phyloP scores from a whole-genome alignment of 2,329 filamentous ascomycete genomes.

The Bipolaris victoriae region DNA sequence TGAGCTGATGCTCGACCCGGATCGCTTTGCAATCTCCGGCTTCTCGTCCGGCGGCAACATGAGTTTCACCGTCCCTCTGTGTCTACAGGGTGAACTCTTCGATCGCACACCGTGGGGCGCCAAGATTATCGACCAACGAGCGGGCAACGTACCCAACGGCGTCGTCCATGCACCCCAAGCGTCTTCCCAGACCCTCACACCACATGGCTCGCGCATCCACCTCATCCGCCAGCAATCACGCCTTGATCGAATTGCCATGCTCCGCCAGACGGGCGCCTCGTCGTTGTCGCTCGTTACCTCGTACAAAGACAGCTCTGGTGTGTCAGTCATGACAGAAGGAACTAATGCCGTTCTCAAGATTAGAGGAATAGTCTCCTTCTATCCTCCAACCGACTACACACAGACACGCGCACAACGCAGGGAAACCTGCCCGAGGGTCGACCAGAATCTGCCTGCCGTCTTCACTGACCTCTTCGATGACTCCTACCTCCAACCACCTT shows the following conservation, averaged over 20 bases:
- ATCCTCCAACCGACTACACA: slow-evolving; percentile 68
- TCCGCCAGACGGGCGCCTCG: slow-evolving; percentile 43
- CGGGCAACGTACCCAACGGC: slow-evolving; percentile 35
- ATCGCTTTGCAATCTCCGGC: slow-evolving; percentile 64
- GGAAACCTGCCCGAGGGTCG: slow-evolving; percentile 60
- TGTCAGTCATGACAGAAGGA: slow-evolving; percentile 41
- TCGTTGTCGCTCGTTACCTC: slow-evolving; percentile 46
- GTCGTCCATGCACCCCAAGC: slow-evolving; percentile 25
- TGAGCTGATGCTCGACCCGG: slow-evolving; percentile 63
- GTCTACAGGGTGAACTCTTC: slow-evolving; percentile 58
- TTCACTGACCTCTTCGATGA: slow-evolving; percentile 61
- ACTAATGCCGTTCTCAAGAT: slow-evolving; percentile 54
- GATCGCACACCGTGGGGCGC: slow-evolving; percentile 38
- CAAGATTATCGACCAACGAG: slow-evolving; percentile 37
- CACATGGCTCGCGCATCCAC: slow-evolving; percentile 43
- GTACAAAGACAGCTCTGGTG: slow-evolving; percentile 44
- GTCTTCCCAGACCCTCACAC: slow-evolving; percentile 21
- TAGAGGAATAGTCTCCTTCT: slow-evolving; percentile 65
- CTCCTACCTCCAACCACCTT: slow-evolving; percentile 56
- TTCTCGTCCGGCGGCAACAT: slow-evolving; percentile 70
- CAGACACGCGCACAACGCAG: slow-evolving; percentile 65
- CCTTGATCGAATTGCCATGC: slow-evolving; percentile 44
- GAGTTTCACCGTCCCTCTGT: slow-evolving; percentile 65
- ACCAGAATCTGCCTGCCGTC: slow-evolving; percentile 58
- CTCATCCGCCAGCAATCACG: slow-evolving; percentile 42